Conservation (phyloP, 352 stramenopile species). For the Aphanomyces invadans region DNA sequence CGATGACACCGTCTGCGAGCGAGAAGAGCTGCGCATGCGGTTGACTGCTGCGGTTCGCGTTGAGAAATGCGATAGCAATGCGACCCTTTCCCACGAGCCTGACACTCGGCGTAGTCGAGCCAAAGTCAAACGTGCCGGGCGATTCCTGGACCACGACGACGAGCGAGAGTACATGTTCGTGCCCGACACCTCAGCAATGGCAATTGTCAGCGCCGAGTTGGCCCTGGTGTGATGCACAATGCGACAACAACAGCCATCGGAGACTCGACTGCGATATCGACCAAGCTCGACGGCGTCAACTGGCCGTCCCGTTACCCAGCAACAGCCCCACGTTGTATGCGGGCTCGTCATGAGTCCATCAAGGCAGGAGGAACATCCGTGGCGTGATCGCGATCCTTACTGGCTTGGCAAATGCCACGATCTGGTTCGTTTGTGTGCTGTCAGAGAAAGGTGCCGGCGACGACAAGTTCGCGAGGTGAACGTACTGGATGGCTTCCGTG, state of each 20-base stretch:
- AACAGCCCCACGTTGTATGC: constrained; percentile 44
- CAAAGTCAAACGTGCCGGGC: constrained; percentile 39
- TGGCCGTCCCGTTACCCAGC: too few relatives aligned
- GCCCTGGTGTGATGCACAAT: constrained; percentile 49
- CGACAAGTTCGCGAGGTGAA: constrained; percentile 44
- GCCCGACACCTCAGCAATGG: constrained; percentile 30
- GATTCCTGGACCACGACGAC: constrained; percentile 40
- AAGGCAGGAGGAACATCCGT: constrained; percentile 50
- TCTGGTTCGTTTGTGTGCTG: constrained; percentile 26
- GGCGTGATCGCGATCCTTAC: constrained; percentile 48
- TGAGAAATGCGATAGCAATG: constrained; percentile 56
- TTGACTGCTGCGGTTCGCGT: constrained; percentile 38
- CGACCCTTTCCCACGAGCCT: constrained; percentile 40
- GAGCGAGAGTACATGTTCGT: constrained; percentile 45
- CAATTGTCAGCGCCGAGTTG: constrained; percentile 48
- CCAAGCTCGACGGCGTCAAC: constrained; percentile 34
- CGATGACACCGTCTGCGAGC: constrained; percentile 33
- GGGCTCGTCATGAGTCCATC: constrained; percentile 45
- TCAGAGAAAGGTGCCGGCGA: constrained; percentile 50
- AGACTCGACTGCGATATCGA: constrained; percentile 41
- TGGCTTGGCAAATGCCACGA: constrained; percentile 51
- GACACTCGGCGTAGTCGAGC: constrained; percentile 32
- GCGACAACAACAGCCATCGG: constrained; percentile 37
- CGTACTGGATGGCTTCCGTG: constrained; percentile 34
- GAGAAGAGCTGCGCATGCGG: constrained; percentile 22